These are phyloP conservation scores for Pseudevernia furfuracea DNA, from an alignment of 495 filamentous ascomycete species.

Conservation along the genomic window DNA sequence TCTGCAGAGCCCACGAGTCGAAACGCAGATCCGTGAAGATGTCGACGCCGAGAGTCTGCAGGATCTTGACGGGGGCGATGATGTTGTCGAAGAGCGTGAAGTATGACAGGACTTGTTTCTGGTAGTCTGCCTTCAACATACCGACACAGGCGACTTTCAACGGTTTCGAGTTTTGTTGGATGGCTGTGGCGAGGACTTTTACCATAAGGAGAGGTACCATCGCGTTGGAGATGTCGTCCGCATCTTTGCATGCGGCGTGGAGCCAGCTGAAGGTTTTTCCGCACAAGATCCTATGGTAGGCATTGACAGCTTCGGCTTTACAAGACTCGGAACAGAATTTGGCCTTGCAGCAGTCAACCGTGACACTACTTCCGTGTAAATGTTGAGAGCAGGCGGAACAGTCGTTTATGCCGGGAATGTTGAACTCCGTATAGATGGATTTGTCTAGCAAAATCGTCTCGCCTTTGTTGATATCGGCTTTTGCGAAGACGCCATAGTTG, in stretches of 20 bases:
- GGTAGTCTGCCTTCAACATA: not conserved
- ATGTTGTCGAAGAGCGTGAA: not conserved
- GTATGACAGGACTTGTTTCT: not conserved
- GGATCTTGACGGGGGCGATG: not conserved
- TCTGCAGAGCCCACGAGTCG: constrained; percentile 7
- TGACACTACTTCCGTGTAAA: not conserved
- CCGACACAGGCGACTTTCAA: not conserved
- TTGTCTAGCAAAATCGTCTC: not conserved
- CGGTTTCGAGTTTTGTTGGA: not conserved
- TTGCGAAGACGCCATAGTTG: not conserved
- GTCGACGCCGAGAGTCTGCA: constrained; percentile 1
- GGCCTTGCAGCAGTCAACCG: not conserved
- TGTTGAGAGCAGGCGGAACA: too few species aligned
- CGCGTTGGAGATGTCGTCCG: too few species aligned
- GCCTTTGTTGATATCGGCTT: not conserved
- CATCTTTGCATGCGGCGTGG: not conserved
- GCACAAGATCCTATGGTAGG: not conserved
- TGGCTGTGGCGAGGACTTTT: not conserved
- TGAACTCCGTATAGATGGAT: not conserved
- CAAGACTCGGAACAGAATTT: not conserved
- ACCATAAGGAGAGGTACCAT: not conserved
- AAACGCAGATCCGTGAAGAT: not conserved
- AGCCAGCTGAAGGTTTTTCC: not conserved
- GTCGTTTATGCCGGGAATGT: too few species aligned
- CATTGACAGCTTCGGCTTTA: not conserved